phyloP scores from a whole-genome alignment of 2,329 filamentous ascomycete species.

The Grosmannia huntii region DNA sequence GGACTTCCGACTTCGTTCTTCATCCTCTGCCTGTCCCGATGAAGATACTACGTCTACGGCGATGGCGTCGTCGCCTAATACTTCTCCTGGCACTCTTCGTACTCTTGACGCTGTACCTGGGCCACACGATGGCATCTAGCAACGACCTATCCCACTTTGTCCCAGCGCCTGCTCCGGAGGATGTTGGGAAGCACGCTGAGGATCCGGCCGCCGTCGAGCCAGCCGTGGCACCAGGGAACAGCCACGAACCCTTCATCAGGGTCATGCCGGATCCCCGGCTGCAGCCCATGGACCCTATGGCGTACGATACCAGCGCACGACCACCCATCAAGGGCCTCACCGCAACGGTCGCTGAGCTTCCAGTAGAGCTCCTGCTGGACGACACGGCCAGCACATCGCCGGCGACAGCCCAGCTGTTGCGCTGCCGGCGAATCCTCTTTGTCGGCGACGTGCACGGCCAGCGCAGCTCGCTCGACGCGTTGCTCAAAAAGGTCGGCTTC shows the following conservation, averaged over 20 bases:
- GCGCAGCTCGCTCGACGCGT: slow-evolving; percentile 47
- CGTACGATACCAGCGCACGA: slow-evolving; percentile 25
- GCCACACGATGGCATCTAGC: not conserved
- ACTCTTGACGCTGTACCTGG: slow-evolving; percentile 3
- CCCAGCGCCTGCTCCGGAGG: slow-evolving; percentile 2
- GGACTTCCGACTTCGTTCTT: too few relatives aligned
- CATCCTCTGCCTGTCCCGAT: not conserved
- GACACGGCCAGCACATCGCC: slow-evolving; percentile 13
- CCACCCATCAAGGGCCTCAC: slow-evolving; percentile 22
- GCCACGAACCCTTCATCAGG: not conserved
- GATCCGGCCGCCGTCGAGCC: not conserved
- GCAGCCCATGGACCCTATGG: slow-evolving; percentile 7
- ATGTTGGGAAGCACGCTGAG: not conserved
- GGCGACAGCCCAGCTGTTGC: slow-evolving; percentile 17
- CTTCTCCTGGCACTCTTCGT: not conserved
- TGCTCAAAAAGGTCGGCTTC: slow-evolving; percentile 58
- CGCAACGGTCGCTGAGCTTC: slow-evolving; percentile 18
- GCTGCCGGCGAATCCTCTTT: slow-evolving; percentile 53
- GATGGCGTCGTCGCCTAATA: slow-evolving; percentile 5
- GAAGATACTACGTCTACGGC: slow-evolving; percentile 6
- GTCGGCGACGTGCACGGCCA: slow-evolving; percentile 93
- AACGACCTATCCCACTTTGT: not conserved
- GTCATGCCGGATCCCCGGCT: not conserved
- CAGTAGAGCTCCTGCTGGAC: slow-evolving; percentile 16
- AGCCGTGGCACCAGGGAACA: too few relatives aligned